Conservation (phyloP, 2,329 filamentous ascomycete species). For the Fusarium compactum region DNA sequence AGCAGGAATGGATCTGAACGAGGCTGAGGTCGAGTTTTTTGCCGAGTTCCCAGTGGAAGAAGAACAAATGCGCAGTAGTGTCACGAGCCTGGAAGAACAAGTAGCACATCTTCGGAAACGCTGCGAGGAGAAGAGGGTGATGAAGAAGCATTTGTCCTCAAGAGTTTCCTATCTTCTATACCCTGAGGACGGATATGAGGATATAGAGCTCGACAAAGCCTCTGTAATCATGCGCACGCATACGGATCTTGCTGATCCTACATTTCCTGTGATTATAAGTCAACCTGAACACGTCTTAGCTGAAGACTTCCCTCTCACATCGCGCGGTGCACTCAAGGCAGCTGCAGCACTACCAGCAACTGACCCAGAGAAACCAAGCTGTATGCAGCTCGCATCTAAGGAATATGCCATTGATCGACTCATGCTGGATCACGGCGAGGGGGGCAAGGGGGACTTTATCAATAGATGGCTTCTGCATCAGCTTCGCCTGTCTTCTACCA, state of each 20-base stretch:
- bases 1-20: slow-evolving; percentile 47
- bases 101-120: slow-evolving; percentile 53
- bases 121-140: slow-evolving; percentile 57
- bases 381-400: slow-evolving; percentile 58
- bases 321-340: slow-evolving; percentile 55
- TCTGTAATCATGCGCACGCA: slow-evolving; percentile 39
- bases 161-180: slow-evolving; percentile 57
- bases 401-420: slow-evolving; percentile 62
- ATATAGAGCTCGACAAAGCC: slow-evolving; percentile 56
- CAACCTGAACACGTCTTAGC: slow-evolving; percentile 61
- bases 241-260: slow-evolving; percentile 53
- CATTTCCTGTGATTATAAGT: slow-evolving; percentile 61
- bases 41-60: slow-evolving; percentile 56
- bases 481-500: slow-evolving; percentile 60
- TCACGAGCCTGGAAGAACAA: slow-evolving; percentile 51
- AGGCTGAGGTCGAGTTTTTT: slow-evolving; percentile 60
- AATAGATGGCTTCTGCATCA: slow-evolving; percentile 66
- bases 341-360: slow-evolving; percentile 54
- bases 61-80: slow-evolving; percentile 48
- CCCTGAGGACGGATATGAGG: slow-evolving; percentile 53
- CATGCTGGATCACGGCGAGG: slow-evolving; percentile 52
- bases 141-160: slow-evolving; percentile 58
- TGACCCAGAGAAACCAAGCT: slow-evolving; percentile 50
- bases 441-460: slow-evolving; percentile 60
- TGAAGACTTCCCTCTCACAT: slow-evolving; percentile 54